A percentile compares a stretch with the other conserved stretches of the same genome.
These are phyloP conservation scores for Bocquillonia castaneifolia DNA, from an alignment of 441 rosid species.

Conservation along the genomic window DNA sequence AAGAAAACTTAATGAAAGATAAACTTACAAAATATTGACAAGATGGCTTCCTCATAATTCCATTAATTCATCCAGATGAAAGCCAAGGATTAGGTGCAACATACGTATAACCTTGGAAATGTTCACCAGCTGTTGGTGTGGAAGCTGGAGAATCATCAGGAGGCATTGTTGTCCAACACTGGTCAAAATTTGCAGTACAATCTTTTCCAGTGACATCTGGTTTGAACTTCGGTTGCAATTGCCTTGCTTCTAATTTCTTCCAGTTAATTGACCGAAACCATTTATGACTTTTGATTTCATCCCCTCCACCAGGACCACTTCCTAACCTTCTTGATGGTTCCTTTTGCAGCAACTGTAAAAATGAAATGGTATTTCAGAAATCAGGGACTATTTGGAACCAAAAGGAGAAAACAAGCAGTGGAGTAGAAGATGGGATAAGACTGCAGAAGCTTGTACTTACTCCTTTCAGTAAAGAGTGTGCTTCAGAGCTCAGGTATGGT, in stretches of 20 bases:
- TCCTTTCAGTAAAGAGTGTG: constrained; percentile 70
- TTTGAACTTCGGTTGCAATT: constrained; percentile 55
- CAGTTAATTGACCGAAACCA: constrained; percentile 68
- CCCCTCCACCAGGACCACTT: constrained; percentile 58
- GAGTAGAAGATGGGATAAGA: neutral
- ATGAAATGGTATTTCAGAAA: constrained; percentile 4
- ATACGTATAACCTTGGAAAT: constrained; percentile 64
- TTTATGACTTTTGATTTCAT: constrained; percentile 52
- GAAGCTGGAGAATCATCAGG: constrained; percentile 62
- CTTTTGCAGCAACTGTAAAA: constrained; percentile 55
- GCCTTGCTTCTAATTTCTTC: constrained; percentile 66
- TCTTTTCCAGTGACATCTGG: constrained; percentile 69
- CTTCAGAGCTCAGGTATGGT: constrained; percentile 53
- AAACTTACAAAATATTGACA: constrained; percentile 22
- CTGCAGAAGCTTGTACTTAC: constrained; percentile 31
- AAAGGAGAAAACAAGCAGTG: neutral
- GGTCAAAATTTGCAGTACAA: constrained; percentile 60
- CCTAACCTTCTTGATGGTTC: constrained; percentile 69
- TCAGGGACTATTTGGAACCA: neutral
- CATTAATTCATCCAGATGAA: constrained; percentile 35
- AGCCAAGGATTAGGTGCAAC: constrained; percentile 76
- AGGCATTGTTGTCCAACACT: constrained; percentile 76
- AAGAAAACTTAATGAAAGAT: neutral
- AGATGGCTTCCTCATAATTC: constrained; percentile 4
- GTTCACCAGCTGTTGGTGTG: constrained; percentile 63